A percentile compares a stretch with the other conserved stretches of the same genome.
These are phyloP conservation scores for Zalaria sp. DNA, from an alignment of 2,329 filamentous ascomycete genomes.

Conservation along the genomic window DNA sequence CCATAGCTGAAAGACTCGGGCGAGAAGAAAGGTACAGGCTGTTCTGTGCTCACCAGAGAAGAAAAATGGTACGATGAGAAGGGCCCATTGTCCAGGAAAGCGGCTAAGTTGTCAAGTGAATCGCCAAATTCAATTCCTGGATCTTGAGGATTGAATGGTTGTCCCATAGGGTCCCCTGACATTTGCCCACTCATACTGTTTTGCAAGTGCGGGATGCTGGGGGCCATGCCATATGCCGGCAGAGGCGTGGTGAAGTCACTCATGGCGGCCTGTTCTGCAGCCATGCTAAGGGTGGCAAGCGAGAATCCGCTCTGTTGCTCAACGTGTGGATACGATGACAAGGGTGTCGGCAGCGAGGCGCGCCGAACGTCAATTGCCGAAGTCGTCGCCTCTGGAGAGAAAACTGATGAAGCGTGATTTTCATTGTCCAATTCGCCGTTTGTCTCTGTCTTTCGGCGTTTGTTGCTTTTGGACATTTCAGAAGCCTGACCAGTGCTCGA, in stretches of 20 bases:
- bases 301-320: slow-evolving; percentile 13
- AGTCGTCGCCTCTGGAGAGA: slow-evolving; percentile 9
- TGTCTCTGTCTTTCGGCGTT: neutral
- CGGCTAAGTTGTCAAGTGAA: slow-evolving; percentile 22
- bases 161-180: too few species aligned
- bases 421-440: slow-evolving; percentile 1
- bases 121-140: slow-evolving; percentile 12
- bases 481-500: too few species aligned
- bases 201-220: neutral
- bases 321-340: slow-evolving; percentile 4
- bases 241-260: slow-evolving; percentile 9
- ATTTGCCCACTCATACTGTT: neutral
- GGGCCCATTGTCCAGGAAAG: slow-evolving; percentile 23
- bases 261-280: slow-evolving; percentile 25
- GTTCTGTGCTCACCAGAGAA: slow-evolving; percentile 24
- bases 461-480: neutral
- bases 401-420: slow-evolving; percentile 13
- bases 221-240: neutral
- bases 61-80: slow-evolving; percentile 24
- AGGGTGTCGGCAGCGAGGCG: neutral
- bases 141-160: neutral
- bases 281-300: slow-evolving; percentile 25
- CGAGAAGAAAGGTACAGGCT: slow-evolving; percentile 28
- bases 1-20: slow-evolving; percentile 21
- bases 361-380: slow-evolving; percentile 5